A percentile compares a stretch with the other conserved stretches of the same genome.
Conservation (phyloP, 495 filamentous ascomycete species). For the Glonium stellatum region DNA sequence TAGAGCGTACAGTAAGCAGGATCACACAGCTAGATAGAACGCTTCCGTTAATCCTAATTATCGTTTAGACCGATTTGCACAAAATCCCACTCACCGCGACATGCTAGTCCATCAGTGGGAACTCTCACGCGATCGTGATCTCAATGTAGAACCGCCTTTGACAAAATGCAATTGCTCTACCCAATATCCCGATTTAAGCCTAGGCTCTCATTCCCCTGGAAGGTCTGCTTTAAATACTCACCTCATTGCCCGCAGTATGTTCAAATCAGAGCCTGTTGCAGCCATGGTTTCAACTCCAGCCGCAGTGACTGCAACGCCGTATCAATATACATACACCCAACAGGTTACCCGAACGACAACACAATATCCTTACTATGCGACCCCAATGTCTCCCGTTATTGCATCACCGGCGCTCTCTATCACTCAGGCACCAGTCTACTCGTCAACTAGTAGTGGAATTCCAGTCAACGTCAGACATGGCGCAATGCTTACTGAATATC, state of each 20-base stretch:
- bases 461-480: conserved; percentile 31
- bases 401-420: background rate
- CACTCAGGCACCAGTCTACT: conserved; percentile 19
- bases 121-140: background rate
- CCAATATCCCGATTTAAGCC: background rate
- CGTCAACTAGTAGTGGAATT: conserved; percentile 17
- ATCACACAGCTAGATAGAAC: too few relatives aligned
- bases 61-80: conserved; percentile 2
- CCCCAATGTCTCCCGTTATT: background rate
- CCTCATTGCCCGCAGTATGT: background rate
- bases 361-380: conserved; percentile 3
- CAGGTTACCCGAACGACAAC: background rate
- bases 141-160: background rate
- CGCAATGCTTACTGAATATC: conserved; percentile 26
- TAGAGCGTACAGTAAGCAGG: conserved; percentile 15
- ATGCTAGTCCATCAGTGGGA: background rate
- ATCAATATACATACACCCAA: background rate
- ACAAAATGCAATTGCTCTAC: background rate
- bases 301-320: background rate
- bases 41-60: background rate
- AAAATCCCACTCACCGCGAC: background rate
- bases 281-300: background rate
- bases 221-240: background rate
- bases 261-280: background rate
- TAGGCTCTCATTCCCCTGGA: background rate